Conservation (phyloP, 1,284 basidiomycete species). For the Leccinum subatratum region DNA sequence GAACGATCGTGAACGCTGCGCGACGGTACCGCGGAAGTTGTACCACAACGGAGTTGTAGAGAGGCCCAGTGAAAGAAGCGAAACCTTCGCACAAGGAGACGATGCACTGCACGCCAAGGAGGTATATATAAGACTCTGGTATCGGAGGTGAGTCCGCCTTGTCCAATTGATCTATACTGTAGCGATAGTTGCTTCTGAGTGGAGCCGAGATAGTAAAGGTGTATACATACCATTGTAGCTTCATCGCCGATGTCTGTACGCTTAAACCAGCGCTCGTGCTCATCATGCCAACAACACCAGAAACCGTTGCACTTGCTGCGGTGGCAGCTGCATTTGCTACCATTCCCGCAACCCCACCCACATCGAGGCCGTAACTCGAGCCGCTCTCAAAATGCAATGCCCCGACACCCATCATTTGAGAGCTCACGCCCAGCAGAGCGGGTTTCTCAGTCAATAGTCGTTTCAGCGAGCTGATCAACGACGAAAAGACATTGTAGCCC, state of each 20-base stretch:
- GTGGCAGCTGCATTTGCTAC: conserved; percentile 79
- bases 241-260: conserved; percentile 69
- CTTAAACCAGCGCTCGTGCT: conserved; percentile 65
- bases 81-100: conserved; percentile 87
- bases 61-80: conserved; percentile 63
- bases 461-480: conserved; percentile 78
- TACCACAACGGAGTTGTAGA: conserved; percentile 64
- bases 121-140: conserved; percentile 89
- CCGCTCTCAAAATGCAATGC: conserved; percentile 40
- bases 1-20: no score
- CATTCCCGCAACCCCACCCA: conserved; percentile 76
- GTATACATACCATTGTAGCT: conserved; percentile 70
- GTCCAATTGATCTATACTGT: conserved; percentile 91
- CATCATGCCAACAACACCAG: conserved; percentile 69
- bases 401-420: conserved; percentile 78
- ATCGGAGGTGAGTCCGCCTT: conserved; percentile 91
- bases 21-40: conserved; percentile 46
- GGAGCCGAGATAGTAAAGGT: conserved; percentile 1
- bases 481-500: conserved; percentile 69
- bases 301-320: conserved; percentile 76
- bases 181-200: conserved; percentile 4
- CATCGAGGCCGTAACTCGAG: conserved; percentile 48
- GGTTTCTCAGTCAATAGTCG: conserved; percentile 86
- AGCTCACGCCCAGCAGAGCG: conserved; percentile 69
- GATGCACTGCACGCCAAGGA: conserved; percentile 86